Conservation (phyloP, 2,329 filamentous ascomycete genomes). For the Tothia fuscella region DNA sequence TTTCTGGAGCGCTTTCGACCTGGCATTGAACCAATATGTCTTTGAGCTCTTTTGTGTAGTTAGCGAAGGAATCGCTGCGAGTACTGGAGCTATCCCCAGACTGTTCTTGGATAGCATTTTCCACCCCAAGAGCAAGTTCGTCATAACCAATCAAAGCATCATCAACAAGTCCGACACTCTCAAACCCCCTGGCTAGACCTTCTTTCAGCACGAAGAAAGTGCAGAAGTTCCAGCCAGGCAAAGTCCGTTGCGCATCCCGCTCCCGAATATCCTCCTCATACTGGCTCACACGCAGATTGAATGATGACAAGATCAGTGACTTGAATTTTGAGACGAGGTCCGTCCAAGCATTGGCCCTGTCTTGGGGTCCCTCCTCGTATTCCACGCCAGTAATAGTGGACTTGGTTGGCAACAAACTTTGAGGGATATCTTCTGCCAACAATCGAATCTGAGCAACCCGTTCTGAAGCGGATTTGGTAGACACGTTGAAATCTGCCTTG, state of each 20-base stretch:
- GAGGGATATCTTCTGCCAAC: constrained; percentile 34
- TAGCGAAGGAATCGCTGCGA: constrained; percentile 60
- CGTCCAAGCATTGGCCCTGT: constrained; percentile 69
- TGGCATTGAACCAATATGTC: neutral
- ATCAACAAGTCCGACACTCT: constrained; percentile 90
- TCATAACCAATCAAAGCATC: constrained; percentile 93
- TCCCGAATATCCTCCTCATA: constrained; percentile 97
- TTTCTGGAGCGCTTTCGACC: neutral
- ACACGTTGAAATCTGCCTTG: constrained; percentile 76
- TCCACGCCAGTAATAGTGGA: neutral
- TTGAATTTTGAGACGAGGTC: constrained; percentile 83
- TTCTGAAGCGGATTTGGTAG: constrained; percentile 60
- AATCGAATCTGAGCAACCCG: constrained; percentile 69
- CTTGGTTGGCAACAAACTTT: constrained; percentile 30
- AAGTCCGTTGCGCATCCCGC: constrained; percentile 70
- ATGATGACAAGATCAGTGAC: constrained; percentile 72
- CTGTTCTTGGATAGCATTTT: constrained; percentile 69
- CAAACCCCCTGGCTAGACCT: constrained; percentile 82
- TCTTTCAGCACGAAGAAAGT: constrained; percentile 98
- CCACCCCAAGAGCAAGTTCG: constrained; percentile 78
- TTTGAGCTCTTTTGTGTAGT: constrained; percentile 58
- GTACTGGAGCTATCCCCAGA: constrained; percentile 46
- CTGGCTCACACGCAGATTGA: constrained; percentile 79
- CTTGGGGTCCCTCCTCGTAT: constrained; percentile 60
- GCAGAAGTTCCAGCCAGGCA: constrained; percentile 98